Percentiles rank a stretch among this genome's conserved stretches.
Conservation (phyloP, 208 protist species). For the Tritrichomonas musculus region DNA sequence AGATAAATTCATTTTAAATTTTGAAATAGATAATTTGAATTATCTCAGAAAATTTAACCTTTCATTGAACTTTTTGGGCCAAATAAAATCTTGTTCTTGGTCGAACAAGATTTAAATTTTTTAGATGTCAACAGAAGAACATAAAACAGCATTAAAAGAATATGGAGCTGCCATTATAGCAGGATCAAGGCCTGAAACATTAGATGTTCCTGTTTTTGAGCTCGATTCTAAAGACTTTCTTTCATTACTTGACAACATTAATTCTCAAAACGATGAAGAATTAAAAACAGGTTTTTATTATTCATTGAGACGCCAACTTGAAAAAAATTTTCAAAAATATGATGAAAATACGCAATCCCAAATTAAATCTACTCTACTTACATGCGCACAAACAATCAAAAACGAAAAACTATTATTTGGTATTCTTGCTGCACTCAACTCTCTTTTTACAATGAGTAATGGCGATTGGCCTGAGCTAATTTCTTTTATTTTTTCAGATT, state of each 20-base stretch:
- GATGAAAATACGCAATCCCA: background rate
- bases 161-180: background rate
- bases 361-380: background rate
- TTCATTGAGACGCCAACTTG: background rate
- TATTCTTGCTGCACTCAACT: background rate
- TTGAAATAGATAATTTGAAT: too few species aligned
- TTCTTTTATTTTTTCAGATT: background rate
- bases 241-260: background rate
- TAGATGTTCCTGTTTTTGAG: background rate
- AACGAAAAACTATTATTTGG: background rate
- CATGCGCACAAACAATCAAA: background rate
- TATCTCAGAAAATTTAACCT: too few species aligned
- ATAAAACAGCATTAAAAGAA: too few species aligned
- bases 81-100: too few species aligned
- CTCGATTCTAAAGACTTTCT: background rate
- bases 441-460: background rate
- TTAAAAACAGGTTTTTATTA: background rate
- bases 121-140: too few species aligned
- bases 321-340: background rate
- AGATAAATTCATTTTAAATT: too few species aligned
- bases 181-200: background rate
- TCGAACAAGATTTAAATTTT: too few species aligned
- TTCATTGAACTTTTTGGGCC: too few species aligned
- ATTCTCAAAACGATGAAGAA: background rate
- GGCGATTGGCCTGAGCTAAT: background rate